Conservation (phyloP, 352 stramenopile genomes). For the Pythium plurisporium region DNA sequence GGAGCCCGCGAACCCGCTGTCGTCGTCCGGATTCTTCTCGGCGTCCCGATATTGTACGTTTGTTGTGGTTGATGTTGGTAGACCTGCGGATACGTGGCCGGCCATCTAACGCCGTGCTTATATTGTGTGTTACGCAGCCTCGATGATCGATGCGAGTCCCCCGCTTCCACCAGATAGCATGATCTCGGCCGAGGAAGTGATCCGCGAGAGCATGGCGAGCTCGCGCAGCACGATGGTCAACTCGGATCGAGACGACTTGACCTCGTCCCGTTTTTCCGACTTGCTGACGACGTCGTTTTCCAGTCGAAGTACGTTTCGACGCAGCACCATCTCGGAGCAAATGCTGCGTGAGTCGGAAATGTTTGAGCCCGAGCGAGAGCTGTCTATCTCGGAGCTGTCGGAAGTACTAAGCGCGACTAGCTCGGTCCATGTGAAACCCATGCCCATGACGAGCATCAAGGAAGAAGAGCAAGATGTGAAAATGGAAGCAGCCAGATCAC, state of each 20-base stretch:
- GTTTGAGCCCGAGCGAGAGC: constrained; percentile 76
- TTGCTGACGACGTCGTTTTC: constrained; percentile 63
- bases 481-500: constrained; percentile 74
- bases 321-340: constrained; percentile 78
- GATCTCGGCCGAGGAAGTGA: constrained; percentile 84
- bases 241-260: constrained; percentile 65
- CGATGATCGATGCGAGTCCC: constrained; percentile 50
- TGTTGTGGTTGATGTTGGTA: neutral
- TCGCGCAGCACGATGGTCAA: constrained; percentile 65
- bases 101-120: too few relatives aligned
- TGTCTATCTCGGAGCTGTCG: constrained; percentile 67
- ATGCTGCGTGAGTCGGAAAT: constrained; percentile 82
- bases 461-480: constrained; percentile 81
- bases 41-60: constrained; percentile 24
- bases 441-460: constrained; percentile 83
- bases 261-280: constrained; percentile 32
- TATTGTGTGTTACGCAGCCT: constrained; percentile 33
- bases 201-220: constrained; percentile 81
- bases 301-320: constrained; percentile 71
- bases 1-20: constrained; percentile 12
- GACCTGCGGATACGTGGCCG: neutral
- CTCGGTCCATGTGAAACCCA: constrained; percentile 56
- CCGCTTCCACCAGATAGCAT: constrained; percentile 74
- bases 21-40: constrained; percentile 22
- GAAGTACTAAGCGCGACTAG: constrained; percentile 59